Percentiles rank a stretch among this genome's conserved stretches.
These are phyloP conservation scores for Gymnopilus junonius DNA, from an alignment of 768 basidiomycete species.

Conservation along the genomic window DNA sequence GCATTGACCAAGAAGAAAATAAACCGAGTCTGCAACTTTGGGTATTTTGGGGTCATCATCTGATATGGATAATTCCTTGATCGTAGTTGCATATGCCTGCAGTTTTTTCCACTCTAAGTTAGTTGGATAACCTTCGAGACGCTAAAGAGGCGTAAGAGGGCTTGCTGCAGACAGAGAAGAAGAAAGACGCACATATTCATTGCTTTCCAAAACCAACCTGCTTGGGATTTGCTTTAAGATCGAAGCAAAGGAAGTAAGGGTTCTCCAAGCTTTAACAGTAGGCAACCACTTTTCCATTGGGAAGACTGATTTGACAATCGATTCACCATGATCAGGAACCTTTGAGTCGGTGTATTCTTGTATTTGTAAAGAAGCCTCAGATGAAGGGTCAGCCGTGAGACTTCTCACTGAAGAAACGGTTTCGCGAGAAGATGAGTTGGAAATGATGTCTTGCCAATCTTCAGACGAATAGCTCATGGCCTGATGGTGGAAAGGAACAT, in stretches of 20 bases:
- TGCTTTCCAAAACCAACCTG: background rate
- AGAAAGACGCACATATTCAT: background rate
- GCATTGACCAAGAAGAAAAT: slow-evolving; percentile 1
- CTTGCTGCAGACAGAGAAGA: background rate
- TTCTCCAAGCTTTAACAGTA: too few species aligned
- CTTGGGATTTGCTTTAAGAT: background rate
- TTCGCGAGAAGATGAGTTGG: too few species aligned
- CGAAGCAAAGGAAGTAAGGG: background rate
- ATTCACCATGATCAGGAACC: too few species aligned
- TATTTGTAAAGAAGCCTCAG: too few species aligned
- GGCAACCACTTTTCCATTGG: too few species aligned
- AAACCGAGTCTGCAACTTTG: background rate
- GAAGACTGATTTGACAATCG: too few species aligned
- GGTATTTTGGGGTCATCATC: background rate
- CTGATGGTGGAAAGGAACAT: too few species aligned
- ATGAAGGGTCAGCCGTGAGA: too few species aligned
- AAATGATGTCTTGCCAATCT: too few species aligned
- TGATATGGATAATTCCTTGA: background rate
- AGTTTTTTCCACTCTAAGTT: background rate
- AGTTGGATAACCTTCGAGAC: background rate
- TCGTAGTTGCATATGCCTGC: background rate
- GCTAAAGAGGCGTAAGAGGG: background rate
- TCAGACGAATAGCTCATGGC: too few species aligned
- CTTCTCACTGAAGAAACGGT: too few species aligned
- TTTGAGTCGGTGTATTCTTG: too few species aligned